Conservation (phyloP, 2,329 filamentous ascomycete species). For the Penicillium concentricum region DNA sequence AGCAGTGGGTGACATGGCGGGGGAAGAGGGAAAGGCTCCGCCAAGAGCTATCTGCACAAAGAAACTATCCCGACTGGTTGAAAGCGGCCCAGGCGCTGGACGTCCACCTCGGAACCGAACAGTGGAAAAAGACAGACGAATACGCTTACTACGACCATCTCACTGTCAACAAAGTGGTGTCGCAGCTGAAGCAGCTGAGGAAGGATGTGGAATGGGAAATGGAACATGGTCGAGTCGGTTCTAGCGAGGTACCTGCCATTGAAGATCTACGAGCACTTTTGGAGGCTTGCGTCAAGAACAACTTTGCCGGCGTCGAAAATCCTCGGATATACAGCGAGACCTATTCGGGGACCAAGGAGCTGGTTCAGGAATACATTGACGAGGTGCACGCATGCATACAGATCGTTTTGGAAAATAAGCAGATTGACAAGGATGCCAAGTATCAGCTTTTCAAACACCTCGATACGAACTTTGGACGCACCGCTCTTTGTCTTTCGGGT, state of each 20-base stretch:
- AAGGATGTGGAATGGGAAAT: conserved; percentile 43
- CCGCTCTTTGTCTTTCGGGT: conserved; percentile 87
- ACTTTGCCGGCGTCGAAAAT: conserved; percentile 94
- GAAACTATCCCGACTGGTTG: conserved; percentile 81
- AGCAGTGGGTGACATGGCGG: conserved; percentile 87
- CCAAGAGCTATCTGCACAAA: conserved; percentile 67
- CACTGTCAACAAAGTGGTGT: conserved; percentile 73
- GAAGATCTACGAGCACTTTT: conserved; percentile 76
- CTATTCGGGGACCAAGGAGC: conserved; percentile 94
- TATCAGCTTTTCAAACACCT: conserved; percentile 81
- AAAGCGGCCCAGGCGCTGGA: conserved; percentile 76
- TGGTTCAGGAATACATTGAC: conserved; percentile 87
- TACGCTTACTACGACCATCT: conserved; percentile 82
- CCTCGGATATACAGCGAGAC: conserved; percentile 93
- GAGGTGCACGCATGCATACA: conserved; percentile 61
- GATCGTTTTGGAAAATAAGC: conserved; percentile 66
- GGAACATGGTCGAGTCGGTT: conserved; percentile 18
- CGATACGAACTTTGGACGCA: conserved; percentile 86
- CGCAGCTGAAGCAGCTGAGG: conserved; percentile 61
- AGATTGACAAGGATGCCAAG: conserved; percentile 72
- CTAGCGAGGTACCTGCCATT: conserved; percentile 52
- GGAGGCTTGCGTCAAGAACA: conserved; percentile 94
- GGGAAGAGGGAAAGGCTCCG: conserved; percentile 73
- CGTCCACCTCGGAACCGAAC: conserved; percentile 69
- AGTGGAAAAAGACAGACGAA: conserved; percentile 52